phyloP scores from a whole-genome alignment of 2,329 filamentous ascomycete species.

The Fusarium vanettenii region DNA sequence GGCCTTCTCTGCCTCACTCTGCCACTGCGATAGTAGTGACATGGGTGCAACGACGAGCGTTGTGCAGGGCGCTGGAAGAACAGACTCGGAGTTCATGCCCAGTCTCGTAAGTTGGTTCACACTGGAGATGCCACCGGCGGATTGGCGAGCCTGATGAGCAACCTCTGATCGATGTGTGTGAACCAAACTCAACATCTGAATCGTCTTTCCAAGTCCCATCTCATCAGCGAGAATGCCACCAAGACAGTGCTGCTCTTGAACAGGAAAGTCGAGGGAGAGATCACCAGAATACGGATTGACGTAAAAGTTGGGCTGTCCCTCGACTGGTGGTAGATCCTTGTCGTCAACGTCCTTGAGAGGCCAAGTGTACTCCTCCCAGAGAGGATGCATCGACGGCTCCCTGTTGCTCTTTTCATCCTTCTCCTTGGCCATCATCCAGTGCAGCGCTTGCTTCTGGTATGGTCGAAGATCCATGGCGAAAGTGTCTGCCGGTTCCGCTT shows the following conservation, averaged over 20 bases:
- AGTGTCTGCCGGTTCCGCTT: slow-evolving; percentile 82
- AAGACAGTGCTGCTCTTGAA: slow-evolving; percentile 93
- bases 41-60: slow-evolving; percentile 97
- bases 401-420: slow-evolving; percentile 78
- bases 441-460: slow-evolving; percentile 93
- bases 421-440: slow-evolving; percentile 98
- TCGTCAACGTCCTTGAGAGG: slow-evolving; percentile 89
- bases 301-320: slow-evolving; percentile 82
- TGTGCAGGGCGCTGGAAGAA: slow-evolving; percentile 83
- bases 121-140: slow-evolving; percentile 49
- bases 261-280: slow-evolving; percentile 88
- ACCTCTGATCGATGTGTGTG: slow-evolving; percentile 81
- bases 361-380: slow-evolving; percentile 98
- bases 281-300: slow-evolving; percentile 98
- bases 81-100: slow-evolving; percentile 64
- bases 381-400: slow-evolving; percentile 89
- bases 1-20: slow-evolving; percentile 92
- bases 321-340: slow-evolving; percentile 73
- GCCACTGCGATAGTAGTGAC: slow-evolving; percentile 96
- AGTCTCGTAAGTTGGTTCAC: slow-evolving; percentile 73
- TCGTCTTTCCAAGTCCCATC: slow-evolving; percentile 98
- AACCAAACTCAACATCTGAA: slow-evolving; percentile 95
- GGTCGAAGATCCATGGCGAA: slow-evolving; percentile 88
- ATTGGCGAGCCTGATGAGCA: slow-evolving; percentile 52
- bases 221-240: slow-evolving; percentile 95